Evolutionary conservation across 768 basidiomycete genomes (phyloP), one percentile per base, ranked within the genome.

Genomic region (Leccinum broughii): DNA sequence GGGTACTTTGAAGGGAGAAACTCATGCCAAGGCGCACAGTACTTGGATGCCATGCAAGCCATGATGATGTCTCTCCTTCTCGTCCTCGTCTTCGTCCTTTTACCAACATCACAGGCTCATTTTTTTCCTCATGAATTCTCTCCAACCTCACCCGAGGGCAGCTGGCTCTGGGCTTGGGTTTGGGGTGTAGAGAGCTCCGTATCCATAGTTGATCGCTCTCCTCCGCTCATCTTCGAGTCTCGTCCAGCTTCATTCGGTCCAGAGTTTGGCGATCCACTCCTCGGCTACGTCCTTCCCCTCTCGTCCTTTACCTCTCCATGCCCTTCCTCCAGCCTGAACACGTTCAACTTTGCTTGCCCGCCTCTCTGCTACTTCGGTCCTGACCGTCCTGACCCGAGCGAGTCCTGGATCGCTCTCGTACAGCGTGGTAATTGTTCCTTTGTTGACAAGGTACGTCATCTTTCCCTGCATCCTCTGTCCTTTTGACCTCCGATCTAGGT

Each of bases 381-480:
- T 3, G 70, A 83, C 61, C 73, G 78, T 17, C 92, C 91, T 0
- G 81, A 83, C 58, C 77, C 75, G 22, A 78, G 81, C 13, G 92
- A 93, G 58, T 78, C 86, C 10, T 95, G 93, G 90, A 92, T 98
- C 71, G 96, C 93, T 0, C 82, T 98, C 54, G 88, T 97, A 0
- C 90, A 96, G 72, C 80, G 96, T 44, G 95, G 95, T 2, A 77
- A 85, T 55, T 98, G 96, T 72, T 87, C 93, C 60, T 98, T 98
- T 70, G 88, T 92, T 11, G 88, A 87, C 68, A 98, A 98, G 79
- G 92, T 80, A 28, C 61, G 79, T 28, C 72, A 70, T 58, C 79
- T 79, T 3, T 26, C 24, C 78, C 78, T 67, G 52, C 1, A 17
- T 17, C 1, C 0, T 35, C 6, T 39, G 4, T 15, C 26, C 30